phyloP scores from a whole-genome alignment of 768 basidiomycete species.

The Auriscalpium orientale region DNA sequence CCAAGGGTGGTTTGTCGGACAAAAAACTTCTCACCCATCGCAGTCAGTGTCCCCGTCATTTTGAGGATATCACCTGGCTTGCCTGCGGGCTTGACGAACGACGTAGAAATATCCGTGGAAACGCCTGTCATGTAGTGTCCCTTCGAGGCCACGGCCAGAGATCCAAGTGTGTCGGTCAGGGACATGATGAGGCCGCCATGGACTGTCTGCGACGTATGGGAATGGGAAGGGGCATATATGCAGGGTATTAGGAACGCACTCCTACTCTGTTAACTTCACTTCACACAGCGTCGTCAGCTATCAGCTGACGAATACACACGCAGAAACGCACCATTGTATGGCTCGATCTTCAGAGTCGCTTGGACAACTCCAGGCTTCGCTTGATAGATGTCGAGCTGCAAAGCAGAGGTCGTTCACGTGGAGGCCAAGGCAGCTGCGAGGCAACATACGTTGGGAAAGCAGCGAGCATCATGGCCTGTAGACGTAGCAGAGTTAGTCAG shows the following conservation, averaged over 20 bases:
- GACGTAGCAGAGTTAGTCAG: conserved; percentile 2
- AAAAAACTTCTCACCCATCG: conserved; percentile 43
- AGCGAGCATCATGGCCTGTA: conserved; percentile 70
- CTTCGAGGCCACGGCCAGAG: conserved; percentile 73
- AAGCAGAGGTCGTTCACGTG: neutral
- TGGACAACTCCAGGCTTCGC: conserved; percentile 70
- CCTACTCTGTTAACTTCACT: conserved; percentile 72
- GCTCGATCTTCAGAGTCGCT: conserved; percentile 64
- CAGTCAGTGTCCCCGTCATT: conserved; percentile 57
- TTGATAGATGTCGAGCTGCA: conserved; percentile 52
- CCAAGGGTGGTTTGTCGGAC: neutral
- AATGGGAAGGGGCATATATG: no score
- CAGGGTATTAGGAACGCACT: conserved; percentile 33
- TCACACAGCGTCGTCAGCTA: neutral
- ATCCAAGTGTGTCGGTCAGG: conserved; percentile 78
- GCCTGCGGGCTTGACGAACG: conserved; percentile 76
- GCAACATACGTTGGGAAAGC: conserved; percentile 64
- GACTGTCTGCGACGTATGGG: conserved; percentile 34
- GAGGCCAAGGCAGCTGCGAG: neutral
- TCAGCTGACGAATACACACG: neutral
- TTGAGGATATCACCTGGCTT: conserved; percentile 57
- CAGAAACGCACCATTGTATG: conserved; percentile 54
- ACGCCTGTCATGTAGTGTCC: conserved; percentile 87
- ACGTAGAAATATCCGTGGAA: conserved; percentile 71
- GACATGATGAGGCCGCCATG: conserved; percentile 81